Evolutionary conservation across 805 yeast genomes (phyloP), one percentile per base, ranked within the genome.

Genomic region (Cyberlindnera maritima): DNA sequence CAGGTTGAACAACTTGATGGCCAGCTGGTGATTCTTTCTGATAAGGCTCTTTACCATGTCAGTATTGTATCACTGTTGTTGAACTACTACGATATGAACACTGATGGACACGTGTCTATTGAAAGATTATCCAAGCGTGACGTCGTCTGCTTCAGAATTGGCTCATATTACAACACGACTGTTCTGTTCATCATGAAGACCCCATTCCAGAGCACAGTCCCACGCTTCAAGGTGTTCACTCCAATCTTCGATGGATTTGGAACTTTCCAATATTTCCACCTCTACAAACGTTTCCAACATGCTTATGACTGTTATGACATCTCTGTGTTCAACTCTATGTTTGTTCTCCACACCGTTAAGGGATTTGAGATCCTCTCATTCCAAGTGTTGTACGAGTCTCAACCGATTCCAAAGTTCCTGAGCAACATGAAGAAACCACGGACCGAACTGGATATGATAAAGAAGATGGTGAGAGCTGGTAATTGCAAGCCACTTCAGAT

Each of bases 341-440:
- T 87, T 61, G 80, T 88, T 0, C 76, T 84, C 1, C 86, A 84
- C 57, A 76, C 89, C 0, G 67, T 76, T 15, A 77, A 79, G 56
- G 91, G 91, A 0, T 81, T 84, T 53, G 83, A 85, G 49, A 74
- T 85, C 25, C 69, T 81, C 54, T 76, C 83, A 5, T 69, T 85
- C 43, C 82, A 82, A 48, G 76, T 78, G 36, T 67, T 76, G 18
- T 72, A 80, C 26, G 67, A 67, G 17, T 77, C 83, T 1, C 68
- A 81, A 44, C 74, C 82, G 1, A 72, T 80, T 3, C 91, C 92
- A 8, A 76, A 72, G 39, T 65, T 79, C 20, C 45, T 53, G 39
- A 54, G 44, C 33, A 50, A 48, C 15, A 37, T 51, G 49, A 61
- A 54, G 53, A 57, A 53, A 46, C 60, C 57, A 19, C 61, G 55